A percentile compares a stretch with the other conserved stretches of the same genome.
These are phyloP conservation scores for Chlamydomonas incerta DNA, from an alignment of 139 green algal genomes.

Conservation along the genomic window DNA sequence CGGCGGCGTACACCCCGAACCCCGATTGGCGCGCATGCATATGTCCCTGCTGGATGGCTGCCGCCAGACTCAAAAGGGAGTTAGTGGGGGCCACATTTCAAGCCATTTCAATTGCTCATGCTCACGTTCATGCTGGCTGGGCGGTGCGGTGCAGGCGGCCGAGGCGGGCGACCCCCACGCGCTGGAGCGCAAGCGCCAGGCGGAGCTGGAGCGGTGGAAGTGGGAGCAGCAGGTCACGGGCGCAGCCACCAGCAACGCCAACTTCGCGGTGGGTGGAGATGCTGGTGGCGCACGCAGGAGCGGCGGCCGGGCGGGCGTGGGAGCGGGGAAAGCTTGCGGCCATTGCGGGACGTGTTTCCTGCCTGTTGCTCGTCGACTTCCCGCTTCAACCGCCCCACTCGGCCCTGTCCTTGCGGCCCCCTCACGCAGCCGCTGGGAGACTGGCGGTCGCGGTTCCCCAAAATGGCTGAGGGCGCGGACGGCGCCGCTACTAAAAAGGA, in stretches of 20 bases:
- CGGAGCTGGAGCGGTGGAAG: conserved; percentile 75
- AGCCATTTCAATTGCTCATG: too few relatives aligned
- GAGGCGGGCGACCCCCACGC: conserved; percentile 57
- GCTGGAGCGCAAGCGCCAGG: conserved; percentile 51
- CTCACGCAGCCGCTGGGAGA: neutral
- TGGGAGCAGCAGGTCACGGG: conserved; percentile 70
- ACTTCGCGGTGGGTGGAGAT: conserved; percentile 61
- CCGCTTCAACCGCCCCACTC: neutral
- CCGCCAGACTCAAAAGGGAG: too few relatives aligned
- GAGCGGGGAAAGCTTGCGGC: neutral
- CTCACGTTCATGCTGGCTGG: too few relatives aligned
- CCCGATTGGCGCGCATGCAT: too few relatives aligned
- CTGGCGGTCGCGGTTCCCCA: conserved; percentile 31
- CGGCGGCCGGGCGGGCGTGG: too few relatives aligned
- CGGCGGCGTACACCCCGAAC: too few relatives aligned
- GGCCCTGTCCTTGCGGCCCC: too few relatives aligned
- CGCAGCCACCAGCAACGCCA: conserved; percentile 67
- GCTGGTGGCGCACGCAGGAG: too few relatives aligned
- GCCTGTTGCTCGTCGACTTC: neutral
- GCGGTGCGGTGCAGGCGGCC: conserved; percentile 9
- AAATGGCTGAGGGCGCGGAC: neutral
- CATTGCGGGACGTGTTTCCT: neutral
- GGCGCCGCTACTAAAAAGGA: neutral
- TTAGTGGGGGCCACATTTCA: too few relatives aligned
- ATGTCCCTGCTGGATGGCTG: too few relatives aligned